phyloP scores from a whole-genome alignment of 805 yeast genomes.

The Wickerhamiella shivajii region DNA sequence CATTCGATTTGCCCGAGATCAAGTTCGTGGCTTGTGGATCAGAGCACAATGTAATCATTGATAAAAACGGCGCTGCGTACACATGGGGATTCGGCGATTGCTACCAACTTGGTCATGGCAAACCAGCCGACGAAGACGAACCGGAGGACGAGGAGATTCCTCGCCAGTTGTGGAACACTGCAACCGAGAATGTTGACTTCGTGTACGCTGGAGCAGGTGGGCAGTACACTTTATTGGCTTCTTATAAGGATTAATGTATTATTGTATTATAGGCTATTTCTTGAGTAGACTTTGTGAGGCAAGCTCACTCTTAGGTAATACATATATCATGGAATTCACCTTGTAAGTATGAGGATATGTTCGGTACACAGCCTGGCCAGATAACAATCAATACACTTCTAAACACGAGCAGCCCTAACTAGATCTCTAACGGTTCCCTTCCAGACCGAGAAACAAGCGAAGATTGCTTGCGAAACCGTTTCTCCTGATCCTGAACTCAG shows the following conservation, averaged over 20 bases:
- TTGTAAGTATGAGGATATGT: too few relatives aligned
- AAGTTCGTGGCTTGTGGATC: slow-evolving; percentile 66
- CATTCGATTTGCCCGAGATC: slow-evolving; percentile 36
- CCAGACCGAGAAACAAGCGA: slow-evolving; percentile 40
- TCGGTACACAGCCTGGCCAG: too few relatives aligned
- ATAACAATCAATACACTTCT: too few relatives aligned
- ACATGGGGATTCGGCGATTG: slow-evolving; percentile 99
- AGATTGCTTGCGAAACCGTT: slow-evolving; percentile 45
- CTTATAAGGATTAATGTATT: too few relatives aligned
- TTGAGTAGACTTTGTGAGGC: too few relatives aligned
- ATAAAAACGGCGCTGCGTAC: slow-evolving; percentile 63
- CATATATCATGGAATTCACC: too few relatives aligned
- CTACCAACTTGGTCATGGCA: slow-evolving; percentile 87
- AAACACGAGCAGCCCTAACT: slow-evolving; percentile 3
- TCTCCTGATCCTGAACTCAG: slow-evolving; percentile 71
- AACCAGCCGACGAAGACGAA: slow-evolving; percentile 66
- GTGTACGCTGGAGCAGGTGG: slow-evolving; percentile 83
- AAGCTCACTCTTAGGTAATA: too few relatives aligned
- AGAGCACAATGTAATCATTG: slow-evolving; percentile 78
- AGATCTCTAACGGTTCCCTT: slow-evolving; percentile 42
- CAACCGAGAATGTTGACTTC: slow-evolving; percentile 69
- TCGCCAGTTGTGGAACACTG: slow-evolving; percentile 83
- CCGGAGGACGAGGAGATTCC: slow-evolving; percentile 80
- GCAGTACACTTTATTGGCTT: slow-evolving; percentile 85
- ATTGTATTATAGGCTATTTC: too few relatives aligned